Conservation (phyloP, 768 basidiomycete species). For the Tricholoma hemisulphureum region DNA sequence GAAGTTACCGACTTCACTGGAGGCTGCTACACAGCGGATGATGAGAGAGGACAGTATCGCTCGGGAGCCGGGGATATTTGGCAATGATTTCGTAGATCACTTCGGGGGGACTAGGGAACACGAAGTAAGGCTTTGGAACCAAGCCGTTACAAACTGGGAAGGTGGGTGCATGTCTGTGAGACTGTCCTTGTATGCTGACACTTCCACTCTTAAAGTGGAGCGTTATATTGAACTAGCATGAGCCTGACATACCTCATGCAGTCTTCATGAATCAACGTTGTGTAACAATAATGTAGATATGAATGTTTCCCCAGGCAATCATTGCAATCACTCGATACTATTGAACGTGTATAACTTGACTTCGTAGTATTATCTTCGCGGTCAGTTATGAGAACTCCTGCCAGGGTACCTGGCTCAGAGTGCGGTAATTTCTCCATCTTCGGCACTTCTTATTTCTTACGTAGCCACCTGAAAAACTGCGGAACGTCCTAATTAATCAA, state of each 20-base stretch:
- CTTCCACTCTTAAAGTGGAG: conserved; percentile 52
- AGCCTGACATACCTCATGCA: conserved; percentile 2
- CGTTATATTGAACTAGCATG: conserved; percentile 82
- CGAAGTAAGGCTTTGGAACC: conserved; percentile 82
- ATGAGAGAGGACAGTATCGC: conserved; percentile 77
- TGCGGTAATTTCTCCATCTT: too few relatives aligned
- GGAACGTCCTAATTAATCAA: conserved; percentile 57
- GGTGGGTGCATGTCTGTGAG: conserved; percentile 44
- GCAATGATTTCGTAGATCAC: conserved; percentile 90
- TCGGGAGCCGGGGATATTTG: conserved; percentile 70
- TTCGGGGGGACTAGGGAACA: conserved; percentile 94
- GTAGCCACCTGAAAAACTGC: conserved; percentile 69
- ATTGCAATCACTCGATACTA: too few relatives aligned
- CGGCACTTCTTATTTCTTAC: conserved; percentile 20
- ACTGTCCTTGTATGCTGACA: background rate
- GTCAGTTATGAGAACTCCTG: too few relatives aligned
- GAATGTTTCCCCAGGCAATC: too few relatives aligned
- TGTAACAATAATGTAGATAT: background rate
- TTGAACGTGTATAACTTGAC: too few relatives aligned
- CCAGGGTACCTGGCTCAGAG: too few relatives aligned
- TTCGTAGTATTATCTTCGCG: too few relatives aligned
- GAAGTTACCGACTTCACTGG: conserved; percentile 77
- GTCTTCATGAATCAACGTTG: background rate
- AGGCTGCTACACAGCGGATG: conserved; percentile 79
- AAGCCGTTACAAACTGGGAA: conserved; percentile 94